Evolutionary conservation across 441 rosid species (phyloP).

Genomic region (Gossypium aridum): DNA sequence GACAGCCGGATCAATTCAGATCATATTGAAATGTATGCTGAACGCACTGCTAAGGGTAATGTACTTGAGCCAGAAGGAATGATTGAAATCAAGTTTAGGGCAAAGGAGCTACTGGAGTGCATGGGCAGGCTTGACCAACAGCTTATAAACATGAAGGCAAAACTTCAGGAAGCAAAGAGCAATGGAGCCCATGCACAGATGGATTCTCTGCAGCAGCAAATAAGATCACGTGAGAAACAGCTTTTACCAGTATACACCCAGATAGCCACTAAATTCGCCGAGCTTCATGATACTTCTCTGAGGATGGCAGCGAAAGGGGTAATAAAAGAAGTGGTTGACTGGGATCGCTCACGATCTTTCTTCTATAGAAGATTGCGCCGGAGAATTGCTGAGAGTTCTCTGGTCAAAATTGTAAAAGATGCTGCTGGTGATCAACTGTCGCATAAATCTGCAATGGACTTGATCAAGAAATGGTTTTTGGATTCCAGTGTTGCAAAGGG

Average conservation of each 20-base stretch:
- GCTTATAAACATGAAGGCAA: conserved; percentile 56
- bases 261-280: conserved; percentile 92
- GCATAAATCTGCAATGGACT: conserved; percentile 52
- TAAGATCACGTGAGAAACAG: conserved; percentile 75
- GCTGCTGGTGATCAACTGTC: conserved; percentile 71
- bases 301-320: conserved; percentile 99
- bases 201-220: conserved; percentile 66
- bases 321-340: conserved; percentile 85
- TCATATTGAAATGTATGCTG: conserved; percentile 98
- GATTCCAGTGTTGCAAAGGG: conserved; percentile 48
- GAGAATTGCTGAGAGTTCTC: conserved; percentile 70
- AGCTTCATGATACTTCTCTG: conserved; percentile 88
- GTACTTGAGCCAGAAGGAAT: conserved; percentile 99
- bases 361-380: conserved; percentile 70
- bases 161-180: conserved; percentile 65
- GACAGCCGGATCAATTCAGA: conserved; percentile 92
- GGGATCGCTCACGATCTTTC: conserved; percentile 64
- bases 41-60: conserved; percentile 88
- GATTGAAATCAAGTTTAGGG: conserved; percentile 94
- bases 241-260: conserved; percentile 89
- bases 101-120: conserved; percentile 90
- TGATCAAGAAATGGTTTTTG: conserved; percentile 79
- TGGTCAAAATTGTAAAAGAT: conserved; percentile 55
- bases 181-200: conserved; percentile 32
- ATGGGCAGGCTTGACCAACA: conserved; percentile 93